These are phyloP conservation scores for Bruguiera sexangula DNA, from an alignment of 345 rosid species.

Conservation along the genomic window DNA sequence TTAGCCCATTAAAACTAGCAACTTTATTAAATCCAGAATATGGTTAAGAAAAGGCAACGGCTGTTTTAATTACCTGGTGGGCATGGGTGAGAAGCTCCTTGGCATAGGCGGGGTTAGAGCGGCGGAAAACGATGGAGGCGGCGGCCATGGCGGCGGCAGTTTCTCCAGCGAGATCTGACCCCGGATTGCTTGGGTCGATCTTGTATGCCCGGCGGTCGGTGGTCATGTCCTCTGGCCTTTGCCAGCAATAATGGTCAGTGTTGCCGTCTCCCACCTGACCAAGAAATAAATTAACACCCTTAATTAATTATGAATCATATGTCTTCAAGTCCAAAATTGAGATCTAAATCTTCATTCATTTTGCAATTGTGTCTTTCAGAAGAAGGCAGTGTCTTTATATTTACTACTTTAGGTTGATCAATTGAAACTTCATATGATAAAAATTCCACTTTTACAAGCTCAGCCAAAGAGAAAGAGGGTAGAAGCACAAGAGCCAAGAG, in stretches of 20 bases:
- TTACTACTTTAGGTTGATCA: not conserved
- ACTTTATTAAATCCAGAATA: not conserved
- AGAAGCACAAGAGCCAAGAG: not conserved
- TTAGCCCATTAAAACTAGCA: not conserved
- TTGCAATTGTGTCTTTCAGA: not conserved
- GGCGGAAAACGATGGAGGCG: conserved; percentile 88
- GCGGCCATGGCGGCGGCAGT: conserved; percentile 99
- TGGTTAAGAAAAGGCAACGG: not conserved
- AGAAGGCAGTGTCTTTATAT: not conserved
- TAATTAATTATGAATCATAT: not conserved
- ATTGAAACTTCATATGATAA: not conserved
- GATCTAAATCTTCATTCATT: not conserved
- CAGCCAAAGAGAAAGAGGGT: not conserved
- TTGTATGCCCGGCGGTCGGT: conserved; percentile 88
- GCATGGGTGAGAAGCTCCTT: conserved; percentile 73
- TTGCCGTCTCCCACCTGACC: conserved; percentile 93
- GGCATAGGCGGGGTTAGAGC: conserved; percentile 63
- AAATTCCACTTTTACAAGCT: not conserved
- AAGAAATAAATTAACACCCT: not conserved
- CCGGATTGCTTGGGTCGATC: conserved; percentile 89
- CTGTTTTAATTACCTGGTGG: conserved; percentile 50
- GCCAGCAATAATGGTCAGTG: conserved; percentile 99
- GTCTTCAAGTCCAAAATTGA: not conserved
- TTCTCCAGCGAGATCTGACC: conserved; percentile 98
- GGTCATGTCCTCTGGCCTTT: conserved; percentile 99